Evolutionary conservation across 2,329 filamentous ascomycete genomes (phyloP), one percentile per base, ranked within the genome.

Genomic region (Verticillium tricorpus): DNA sequence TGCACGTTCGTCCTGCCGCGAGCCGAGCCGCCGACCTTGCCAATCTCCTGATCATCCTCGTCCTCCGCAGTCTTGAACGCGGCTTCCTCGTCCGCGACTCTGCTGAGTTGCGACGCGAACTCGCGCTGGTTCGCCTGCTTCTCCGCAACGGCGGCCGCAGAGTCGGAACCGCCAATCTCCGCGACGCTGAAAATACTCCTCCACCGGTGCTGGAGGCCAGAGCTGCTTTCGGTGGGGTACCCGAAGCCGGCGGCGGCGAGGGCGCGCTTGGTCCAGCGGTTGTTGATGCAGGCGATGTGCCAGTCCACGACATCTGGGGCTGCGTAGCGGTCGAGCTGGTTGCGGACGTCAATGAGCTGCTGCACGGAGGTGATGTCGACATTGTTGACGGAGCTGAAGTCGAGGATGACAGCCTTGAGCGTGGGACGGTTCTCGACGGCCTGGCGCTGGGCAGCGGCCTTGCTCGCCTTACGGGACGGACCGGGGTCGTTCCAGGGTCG

Each of bases 401-500:
- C 95, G 22, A 98, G 84, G 63, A 98, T 93, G 67, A 98, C 80
- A n/a, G 94, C 93, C 72, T 91, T 92, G 58, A 97, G 84, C 0
- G 86, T 89, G 0, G 93, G 90, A 17, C 88, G 79, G 62, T 79
- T 71, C 7, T 76, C 17, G 79, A 69, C 64, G 83, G 81, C 45
- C 80, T 72, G 69, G n/a, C 58, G 58, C 57, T 64, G 61, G 9
- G 65, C 75, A 57, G 76, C 80, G 39, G 71, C 74, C 60, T 69
- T 77, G 71, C 73, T 86, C 73, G 68, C 69, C 79, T 82, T 64
- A 61, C 66, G 62, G 7, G 85, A 82, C 62, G 91, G 90, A 59
- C 92, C 93, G 0, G 94, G 92, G 71, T 97, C 91, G 70, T 97
- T 98, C 95, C 95, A 98, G 1, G 95, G 93, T 8, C 93, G 85